Percentiles rank a stretch among this genome's conserved stretches.
These are phyloP conservation scores for Suillus fuscotomentosus DNA, from an alignment of 768 basidiomycete genomes.

Conservation along the genomic window DNA sequence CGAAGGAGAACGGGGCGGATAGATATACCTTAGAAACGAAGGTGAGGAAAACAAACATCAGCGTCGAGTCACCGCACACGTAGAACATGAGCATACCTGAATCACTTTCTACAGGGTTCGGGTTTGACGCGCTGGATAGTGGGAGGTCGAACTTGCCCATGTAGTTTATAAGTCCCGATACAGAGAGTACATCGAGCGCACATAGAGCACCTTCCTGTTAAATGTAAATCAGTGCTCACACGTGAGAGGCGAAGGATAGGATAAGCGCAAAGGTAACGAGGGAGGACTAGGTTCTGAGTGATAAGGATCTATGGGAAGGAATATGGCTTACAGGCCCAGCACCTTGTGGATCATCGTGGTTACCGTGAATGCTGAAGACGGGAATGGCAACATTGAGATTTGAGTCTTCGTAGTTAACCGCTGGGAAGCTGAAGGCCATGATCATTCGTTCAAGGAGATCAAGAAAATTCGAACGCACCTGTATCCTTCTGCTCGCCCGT, in stretches of 20 bases:
- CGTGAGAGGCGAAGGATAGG: neutral
- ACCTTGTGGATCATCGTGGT: constrained; percentile 99
- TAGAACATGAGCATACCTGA: neutral
- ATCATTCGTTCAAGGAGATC: neutral
- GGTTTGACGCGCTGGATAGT: constrained; percentile 48
- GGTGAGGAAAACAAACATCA: neutral
- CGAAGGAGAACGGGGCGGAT: constrained; percentile 88
- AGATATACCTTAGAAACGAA: constrained; percentile 56
- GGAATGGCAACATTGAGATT: constrained; percentile 96
- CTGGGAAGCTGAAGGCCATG: constrained; percentile 71
- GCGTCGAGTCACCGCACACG: neutral
- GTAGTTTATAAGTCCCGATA: constrained; percentile 92
- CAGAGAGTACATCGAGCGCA: constrained; percentile 92
- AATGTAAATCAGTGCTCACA: neutral
- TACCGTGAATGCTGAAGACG: constrained; percentile 98
- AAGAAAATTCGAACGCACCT: constrained; percentile 50
- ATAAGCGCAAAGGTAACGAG: neutral
- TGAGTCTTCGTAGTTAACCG: constrained; percentile 94
- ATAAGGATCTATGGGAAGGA: neutral
- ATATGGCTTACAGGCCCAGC: constrained; percentile 70
- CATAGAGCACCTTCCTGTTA: constrained; percentile 92
- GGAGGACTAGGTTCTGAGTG: neutral
- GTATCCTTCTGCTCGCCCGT: constrained; percentile 83
- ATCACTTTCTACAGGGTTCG: constrained; percentile 18
- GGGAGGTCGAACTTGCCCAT: constrained; percentile 96